Conservation (phyloP, 2,329 filamentous ascomycete genomes). For the Diplodia scrobiculata region DNA sequence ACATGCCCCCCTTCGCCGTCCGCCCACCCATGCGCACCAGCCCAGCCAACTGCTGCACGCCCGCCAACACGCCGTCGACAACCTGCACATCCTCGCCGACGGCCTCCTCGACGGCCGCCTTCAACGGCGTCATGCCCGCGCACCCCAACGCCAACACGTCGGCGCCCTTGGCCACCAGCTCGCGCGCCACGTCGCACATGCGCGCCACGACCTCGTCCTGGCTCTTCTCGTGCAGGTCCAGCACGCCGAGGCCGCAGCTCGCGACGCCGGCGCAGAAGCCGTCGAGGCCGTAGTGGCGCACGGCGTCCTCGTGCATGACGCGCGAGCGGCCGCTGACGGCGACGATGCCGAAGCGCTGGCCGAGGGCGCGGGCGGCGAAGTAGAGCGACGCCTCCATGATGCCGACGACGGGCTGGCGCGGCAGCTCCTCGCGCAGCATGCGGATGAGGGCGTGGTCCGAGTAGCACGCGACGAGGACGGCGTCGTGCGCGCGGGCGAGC, state of each 20-base stretch:
- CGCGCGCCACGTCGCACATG: constrained; percentile 46
- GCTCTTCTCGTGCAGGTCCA: constrained; percentile 50
- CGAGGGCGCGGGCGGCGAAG: constrained; percentile 55
- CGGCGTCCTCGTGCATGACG: constrained; percentile 47
- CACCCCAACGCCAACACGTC: constrained; percentile 52
- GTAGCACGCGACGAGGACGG: constrained; percentile 55
- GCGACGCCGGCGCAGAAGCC: constrained; percentile 50
- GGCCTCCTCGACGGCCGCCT: constrained; percentile 50
- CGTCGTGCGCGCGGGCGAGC: constrained; percentile 50
- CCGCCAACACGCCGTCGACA: constrained; percentile 55
- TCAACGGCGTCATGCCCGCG: constrained; percentile 55
- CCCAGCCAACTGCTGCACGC: constrained; percentile 51
- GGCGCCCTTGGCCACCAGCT: constrained; percentile 48
- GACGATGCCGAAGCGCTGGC: constrained; percentile 51
- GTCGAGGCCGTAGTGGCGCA: constrained; percentile 48
- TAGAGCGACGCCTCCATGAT: constrained; percentile 55
- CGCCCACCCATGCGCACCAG: constrained; percentile 51
- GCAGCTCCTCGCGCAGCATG: constrained; percentile 52
- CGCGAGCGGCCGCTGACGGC: constrained; percentile 47
- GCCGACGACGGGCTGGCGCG: constrained; percentile 49
- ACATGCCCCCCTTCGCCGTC: constrained; percentile 52
- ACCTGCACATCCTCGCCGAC: constrained; percentile 53
- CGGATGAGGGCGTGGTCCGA: constrained; percentile 52
- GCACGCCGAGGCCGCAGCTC: constrained; percentile 48
- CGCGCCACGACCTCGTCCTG: constrained; percentile 45